Conservation (phyloP, 2,329 filamentous ascomycete species). For the Beauveria caledonica region DNA sequence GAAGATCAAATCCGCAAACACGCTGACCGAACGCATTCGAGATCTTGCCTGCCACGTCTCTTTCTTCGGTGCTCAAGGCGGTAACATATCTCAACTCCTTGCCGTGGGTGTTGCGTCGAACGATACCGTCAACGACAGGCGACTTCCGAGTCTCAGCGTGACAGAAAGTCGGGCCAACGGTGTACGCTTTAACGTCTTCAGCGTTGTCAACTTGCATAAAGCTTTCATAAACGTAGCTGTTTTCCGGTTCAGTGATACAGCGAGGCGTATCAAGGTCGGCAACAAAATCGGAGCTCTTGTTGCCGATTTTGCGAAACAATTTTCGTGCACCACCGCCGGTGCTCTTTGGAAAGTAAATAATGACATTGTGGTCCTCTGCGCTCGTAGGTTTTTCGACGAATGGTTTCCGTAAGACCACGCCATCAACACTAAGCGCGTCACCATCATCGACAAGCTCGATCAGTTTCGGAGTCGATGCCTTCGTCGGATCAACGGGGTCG, state of each 20-base stretch:
- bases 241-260: slow-evolving; percentile 68
- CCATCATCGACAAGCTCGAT: slow-evolving; percentile 86
- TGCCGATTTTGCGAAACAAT: slow-evolving; percentile 93
- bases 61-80: slow-evolving; percentile 69
- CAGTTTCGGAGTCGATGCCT: slow-evolving; percentile 56
- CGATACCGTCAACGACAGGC: slow-evolving; percentile 91
- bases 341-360: slow-evolving; percentile 89
- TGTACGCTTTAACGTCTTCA: slow-evolving; percentile 98
- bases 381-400: slow-evolving; percentile 99
- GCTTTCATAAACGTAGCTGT: slow-evolving; percentile 94
- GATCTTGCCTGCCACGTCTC: slow-evolving; percentile 80
- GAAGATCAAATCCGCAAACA: slow-evolving; percentile 90
- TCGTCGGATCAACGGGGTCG: slow-evolving; percentile 57
- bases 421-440: slow-evolving; percentile 83
- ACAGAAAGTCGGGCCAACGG: slow-evolving; percentile 85
- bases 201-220: slow-evolving; percentile 95
- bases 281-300: slow-evolving; percentile 96
- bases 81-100: slow-evolving; percentile 97
- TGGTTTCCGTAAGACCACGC: slow-evolving; percentile 72
- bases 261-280: slow-evolving; percentile 67
- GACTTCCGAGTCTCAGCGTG: slow-evolving; percentile 97
- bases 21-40: slow-evolving; percentile 86
- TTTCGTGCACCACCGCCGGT: slow-evolving; percentile 83
- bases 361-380: slow-evolving; percentile 96
- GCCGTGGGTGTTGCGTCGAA: slow-evolving; percentile 91